These are phyloP conservation scores for Pezicula carpinea DNA, from an alignment of 2,329 filamentous ascomycete genomes.

Conservation along the genomic window DNA sequence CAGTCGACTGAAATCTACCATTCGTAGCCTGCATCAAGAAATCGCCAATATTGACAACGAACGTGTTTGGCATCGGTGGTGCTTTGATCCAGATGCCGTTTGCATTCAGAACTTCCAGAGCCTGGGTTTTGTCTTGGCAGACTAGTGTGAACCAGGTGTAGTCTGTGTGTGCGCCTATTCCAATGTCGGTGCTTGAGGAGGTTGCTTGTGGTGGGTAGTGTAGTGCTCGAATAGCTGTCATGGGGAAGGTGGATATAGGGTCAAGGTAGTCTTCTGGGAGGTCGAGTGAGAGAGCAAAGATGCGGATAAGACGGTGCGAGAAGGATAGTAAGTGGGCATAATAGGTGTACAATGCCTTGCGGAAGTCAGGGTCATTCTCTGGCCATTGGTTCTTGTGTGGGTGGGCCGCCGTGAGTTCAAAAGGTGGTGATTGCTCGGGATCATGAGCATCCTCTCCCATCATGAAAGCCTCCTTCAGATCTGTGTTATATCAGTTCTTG, in stretches of 20 bases:
- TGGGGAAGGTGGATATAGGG: constrained; percentile 43
- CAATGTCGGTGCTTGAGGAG: constrained; percentile 9
- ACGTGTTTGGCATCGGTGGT: constrained; percentile 34
- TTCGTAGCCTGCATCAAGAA: constrained; percentile 73
- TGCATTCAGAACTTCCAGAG: constrained; percentile 39
- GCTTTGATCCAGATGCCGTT: constrained; percentile 37
- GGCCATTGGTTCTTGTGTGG: constrained; percentile 27
- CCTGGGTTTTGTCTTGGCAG: constrained; percentile 39
- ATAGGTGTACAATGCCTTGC: constrained; percentile 31
- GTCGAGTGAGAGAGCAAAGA: constrained; percentile 49
- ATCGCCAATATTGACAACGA: constrained; percentile 43
- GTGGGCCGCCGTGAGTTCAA: constrained; percentile 37
- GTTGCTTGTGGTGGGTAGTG: constrained; percentile 22
- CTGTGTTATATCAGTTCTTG: background rate
- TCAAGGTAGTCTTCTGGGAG: constrained; percentile 49
- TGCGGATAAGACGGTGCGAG: constrained; percentile 39
- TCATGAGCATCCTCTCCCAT: constrained; percentile 35
- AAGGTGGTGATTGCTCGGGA: constrained; percentile 28
- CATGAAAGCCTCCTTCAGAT: constrained; percentile 30
- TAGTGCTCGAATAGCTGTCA: constrained; percentile 29
- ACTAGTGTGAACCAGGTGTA: constrained; percentile 41
- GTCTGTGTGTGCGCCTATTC: constrained; percentile 39
- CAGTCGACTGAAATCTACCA: constrained; percentile 74
- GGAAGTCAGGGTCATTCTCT: constrained; percentile 30
- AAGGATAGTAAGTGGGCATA: constrained; percentile 31